Evolutionary conservation across 2,329 filamentous ascomycete genomes (phyloP).

Genomic region (Paraphoma sp.): DNA sequence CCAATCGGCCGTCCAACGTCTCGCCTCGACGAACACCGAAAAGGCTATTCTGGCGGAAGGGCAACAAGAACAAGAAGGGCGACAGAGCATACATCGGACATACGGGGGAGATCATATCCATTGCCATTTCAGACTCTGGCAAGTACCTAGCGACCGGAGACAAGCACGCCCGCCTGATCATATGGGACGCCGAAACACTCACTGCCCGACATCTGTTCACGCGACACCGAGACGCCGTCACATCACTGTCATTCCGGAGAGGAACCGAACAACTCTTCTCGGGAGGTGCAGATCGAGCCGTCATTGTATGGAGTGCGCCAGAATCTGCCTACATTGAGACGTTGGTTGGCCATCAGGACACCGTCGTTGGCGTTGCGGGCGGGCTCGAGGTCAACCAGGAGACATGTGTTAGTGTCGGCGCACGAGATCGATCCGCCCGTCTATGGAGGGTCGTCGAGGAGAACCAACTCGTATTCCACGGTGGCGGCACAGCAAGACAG

Average conservation of each 20-base stretch:
- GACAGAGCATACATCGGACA: constrained; percentile 74
- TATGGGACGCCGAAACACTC: constrained; percentile 84
- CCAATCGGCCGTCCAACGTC: constrained; percentile 38
- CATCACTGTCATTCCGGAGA: constrained; percentile 81
- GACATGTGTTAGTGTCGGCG: constrained; percentile 88
- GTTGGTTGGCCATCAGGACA: constrained; percentile 93
- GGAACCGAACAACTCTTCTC: constrained; percentile 92
- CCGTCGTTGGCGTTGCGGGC: constrained; percentile 78
- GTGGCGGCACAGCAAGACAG: constrained; percentile 65
- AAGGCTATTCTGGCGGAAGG: constrained; percentile 68
- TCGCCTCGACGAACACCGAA: constrained; percentile 68
- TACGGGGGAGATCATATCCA: constrained; percentile 77
- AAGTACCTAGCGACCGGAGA: constrained; percentile 92
- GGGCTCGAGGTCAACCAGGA: constrained; percentile 72
- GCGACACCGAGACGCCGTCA: constrained; percentile 91
- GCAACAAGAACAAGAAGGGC: constrained; percentile 63
- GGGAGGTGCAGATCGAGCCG: constrained; percentile 85
- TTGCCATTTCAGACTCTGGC: constrained; percentile 88
- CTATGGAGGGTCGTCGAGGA: constrained; percentile 97
- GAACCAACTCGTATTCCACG: constrained; percentile 92
- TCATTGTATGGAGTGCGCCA: constrained; percentile 94
- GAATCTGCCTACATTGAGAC: constrained; percentile 95
- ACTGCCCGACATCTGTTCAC: constrained; percentile 82
- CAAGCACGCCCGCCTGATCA: constrained; percentile 80
- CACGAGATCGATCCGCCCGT: constrained; percentile 87